Evolutionary conservation across 2,329 filamentous ascomycete genomes (phyloP), one percentile per base, ranked within the genome.

Genomic region (Fusarium cicatricum): DNA sequence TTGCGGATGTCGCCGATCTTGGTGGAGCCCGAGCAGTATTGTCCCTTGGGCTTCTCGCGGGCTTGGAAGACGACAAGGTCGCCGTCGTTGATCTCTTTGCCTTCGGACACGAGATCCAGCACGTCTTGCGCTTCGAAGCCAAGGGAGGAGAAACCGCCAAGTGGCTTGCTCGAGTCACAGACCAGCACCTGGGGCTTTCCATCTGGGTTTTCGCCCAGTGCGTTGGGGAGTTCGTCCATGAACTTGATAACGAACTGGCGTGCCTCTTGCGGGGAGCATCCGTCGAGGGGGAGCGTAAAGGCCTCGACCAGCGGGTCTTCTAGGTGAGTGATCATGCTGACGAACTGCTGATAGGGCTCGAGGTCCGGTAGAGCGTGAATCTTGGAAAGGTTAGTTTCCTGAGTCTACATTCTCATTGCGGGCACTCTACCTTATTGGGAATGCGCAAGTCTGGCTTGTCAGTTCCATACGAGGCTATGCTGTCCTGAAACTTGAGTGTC

Each of bases 371-470:
- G 80, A 1, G 79, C 46, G 77, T 79, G 57, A 11, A 96, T 91
- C 83, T 91, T 3, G 21, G 19, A 1, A 2, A 2, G 2, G 16
- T 64, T 3, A 62, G 12, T 2, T 1, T 0, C n/a, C n/a, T 0
- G 10, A 10, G 4, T 5, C 21, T 12, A 0, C 4, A 0, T 12
- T 12, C 21, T 14, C 1, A 9, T n/a, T 1, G 1, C 36, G 11
- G 6, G 3, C 2, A 5, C 71, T 79, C 46, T 72, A 90, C 88
- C 68, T 84, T 77, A 21, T 86, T 87, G 2, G 85, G 84, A 32
- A 93, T 89, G 15, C 95, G 86, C 10, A 94, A 77, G 70, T 99
- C 95, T 4, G 95, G 95, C 74, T 99, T 99, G 74, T 99, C 95
- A 5, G 87, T 90, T 11, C 95, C 95, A 69, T 93, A 96, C 3